phyloP scores from a whole-genome alignment of 2,329 filamentous ascomycete species.

The Thielaviopsis ethacetica region DNA sequence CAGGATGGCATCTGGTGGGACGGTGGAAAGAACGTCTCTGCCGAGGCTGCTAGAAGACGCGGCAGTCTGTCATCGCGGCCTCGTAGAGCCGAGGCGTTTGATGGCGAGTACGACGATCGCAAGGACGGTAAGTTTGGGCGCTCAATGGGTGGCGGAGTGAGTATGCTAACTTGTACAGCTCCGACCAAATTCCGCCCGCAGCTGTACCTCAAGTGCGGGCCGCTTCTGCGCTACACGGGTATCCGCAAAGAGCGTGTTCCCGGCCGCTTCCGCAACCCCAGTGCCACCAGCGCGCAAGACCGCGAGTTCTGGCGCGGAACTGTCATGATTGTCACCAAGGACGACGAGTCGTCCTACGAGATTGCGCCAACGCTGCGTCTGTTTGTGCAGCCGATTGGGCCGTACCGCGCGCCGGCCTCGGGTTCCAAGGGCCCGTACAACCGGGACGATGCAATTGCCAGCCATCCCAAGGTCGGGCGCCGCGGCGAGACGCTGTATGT shows the following conservation, averaged over 20 bases:
- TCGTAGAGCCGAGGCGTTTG: constrained; percentile 46
- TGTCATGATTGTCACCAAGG: constrained; percentile 87
- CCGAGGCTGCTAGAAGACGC: constrained; percentile 21
- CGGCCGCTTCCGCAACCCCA: constrained; percentile 20
- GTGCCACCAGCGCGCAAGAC: constrained; percentile 23
- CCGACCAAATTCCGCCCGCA: constrained; percentile 66
- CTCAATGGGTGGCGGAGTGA: not conserved
- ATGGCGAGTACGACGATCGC: constrained; percentile 49
- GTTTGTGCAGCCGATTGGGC: constrained; percentile 72
- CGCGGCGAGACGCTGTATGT: constrained; percentile 79
- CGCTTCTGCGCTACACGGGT: constrained; percentile 77
- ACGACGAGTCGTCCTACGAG: constrained; percentile 67
- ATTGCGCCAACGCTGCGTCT: constrained; percentile 64
- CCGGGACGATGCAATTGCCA: constrained; percentile 78
- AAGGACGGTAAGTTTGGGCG: constrained; percentile 28
- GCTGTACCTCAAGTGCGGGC: constrained; percentile 77
- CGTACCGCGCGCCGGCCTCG: constrained; percentile 43
- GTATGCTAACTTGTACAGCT: constrained; percentile 19
- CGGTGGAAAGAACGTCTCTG: constrained; percentile 19
- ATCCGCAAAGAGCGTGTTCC: constrained; percentile 47
- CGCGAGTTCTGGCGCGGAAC: constrained; percentile 83
- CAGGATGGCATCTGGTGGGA: constrained; percentile 64
- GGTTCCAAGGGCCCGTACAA: constrained; percentile 47
- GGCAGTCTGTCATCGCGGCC: constrained; percentile 30
- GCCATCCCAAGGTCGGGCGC: constrained; percentile 70